These are phyloP conservation scores for Geosmithia morbida DNA, from an alignment of 2,329 filamentous ascomycete genomes.

Conservation along the genomic window DNA sequence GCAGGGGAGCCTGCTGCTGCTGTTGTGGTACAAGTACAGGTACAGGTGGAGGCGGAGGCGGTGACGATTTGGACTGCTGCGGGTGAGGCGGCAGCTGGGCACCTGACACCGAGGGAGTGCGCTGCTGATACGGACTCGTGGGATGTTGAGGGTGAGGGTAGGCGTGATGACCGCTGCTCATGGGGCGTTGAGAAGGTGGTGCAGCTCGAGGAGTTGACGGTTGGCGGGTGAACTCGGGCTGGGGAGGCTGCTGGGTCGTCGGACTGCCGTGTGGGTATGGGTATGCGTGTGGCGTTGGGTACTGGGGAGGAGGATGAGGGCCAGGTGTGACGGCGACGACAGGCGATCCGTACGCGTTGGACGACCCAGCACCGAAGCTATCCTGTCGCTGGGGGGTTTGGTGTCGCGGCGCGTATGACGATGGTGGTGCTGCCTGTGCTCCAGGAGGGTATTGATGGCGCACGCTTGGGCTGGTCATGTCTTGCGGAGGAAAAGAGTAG, in stretches of 20 bases:
- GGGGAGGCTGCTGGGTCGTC: slow-evolving; percentile 21
- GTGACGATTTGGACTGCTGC: slow-evolving; percentile 14
- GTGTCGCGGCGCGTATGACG: not conserved
- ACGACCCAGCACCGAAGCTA: slow-evolving; percentile 24
- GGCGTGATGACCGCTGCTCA: slow-evolving; percentile 17
- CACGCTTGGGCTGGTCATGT: slow-evolving; percentile 33
- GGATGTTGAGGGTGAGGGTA: slow-evolving; percentile 16
- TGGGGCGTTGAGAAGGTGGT: slow-evolving; percentile 23
- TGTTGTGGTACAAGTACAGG: slow-evolving; percentile 6
- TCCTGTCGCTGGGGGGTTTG: slow-evolving; percentile 21
- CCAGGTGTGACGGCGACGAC: slow-evolving; percentile 28
- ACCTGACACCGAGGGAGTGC: slow-evolving; percentile 13
- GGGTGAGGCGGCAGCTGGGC: slow-evolving; percentile 13
- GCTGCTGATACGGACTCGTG: slow-evolving; percentile 47
- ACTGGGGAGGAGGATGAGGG: slow-evolving; percentile 34
- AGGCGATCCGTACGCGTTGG: slow-evolving; percentile 23
- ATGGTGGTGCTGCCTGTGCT: slow-evolving; percentile 18
- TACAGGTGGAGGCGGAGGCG: slow-evolving; percentile 17
- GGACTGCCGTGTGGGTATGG: slow-evolving; percentile 40
- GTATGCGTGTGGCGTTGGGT: slow-evolving; percentile 37
- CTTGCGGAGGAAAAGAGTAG: slow-evolving; percentile 36
- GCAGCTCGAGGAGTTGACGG: slow-evolving; percentile 34
- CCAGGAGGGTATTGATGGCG: slow-evolving; percentile 34
- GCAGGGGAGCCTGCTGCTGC: slow-evolving; percentile 6
- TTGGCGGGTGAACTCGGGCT: slow-evolving; percentile 27